These are phyloP conservation scores for Aspergillaceae sp. DNA, from an alignment of 2,329 filamentous ascomycete species.

Conservation along the genomic window DNA sequence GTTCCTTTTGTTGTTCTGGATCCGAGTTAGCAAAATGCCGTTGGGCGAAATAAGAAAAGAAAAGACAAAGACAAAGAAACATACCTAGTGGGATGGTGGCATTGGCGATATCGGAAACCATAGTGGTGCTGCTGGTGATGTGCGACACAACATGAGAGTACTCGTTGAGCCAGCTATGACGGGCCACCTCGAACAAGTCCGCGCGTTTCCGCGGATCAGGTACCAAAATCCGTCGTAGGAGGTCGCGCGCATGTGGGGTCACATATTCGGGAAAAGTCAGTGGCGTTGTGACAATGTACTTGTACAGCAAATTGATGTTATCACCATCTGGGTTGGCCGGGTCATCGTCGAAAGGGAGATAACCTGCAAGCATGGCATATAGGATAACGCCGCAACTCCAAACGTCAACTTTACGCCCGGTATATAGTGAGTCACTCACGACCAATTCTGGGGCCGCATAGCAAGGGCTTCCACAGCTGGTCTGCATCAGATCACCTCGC, in stretches of 20 bases:
- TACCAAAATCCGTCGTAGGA: conserved; percentile 85
- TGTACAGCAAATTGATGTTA: conserved; percentile 98
- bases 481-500: conserved; percentile 95
- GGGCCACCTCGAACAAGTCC: conserved; percentile 91
- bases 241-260: conserved; percentile 87
- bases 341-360: conserved; percentile 95
- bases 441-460: conserved; percentile 96
- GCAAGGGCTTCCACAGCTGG: conserved; percentile 94
- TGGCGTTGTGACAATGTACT: conserved; percentile 96
- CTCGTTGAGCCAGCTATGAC: conserved; percentile 96
- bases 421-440: conserved; percentile 94
- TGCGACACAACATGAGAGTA: conserved; percentile 95
- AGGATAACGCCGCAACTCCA: conserved; percentile 99
- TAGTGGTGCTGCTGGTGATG: conserved; percentile 91
- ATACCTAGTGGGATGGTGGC: conserved; percentile 58
- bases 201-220: conserved; percentile 91
- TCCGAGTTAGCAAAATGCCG: conserved; percentile 1
- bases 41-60: too few relatives aligned
- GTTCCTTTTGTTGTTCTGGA: conserved; percentile 50
- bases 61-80: conserved; percentile 10
- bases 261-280: conserved; percentile 98
- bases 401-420: conserved; percentile 93
- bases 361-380: conserved; percentile 97
- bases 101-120: conserved; percentile 73
- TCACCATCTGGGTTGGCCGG: conserved; percentile 97